Evolutionary conservation across 2,329 filamentous ascomycete species (phyloP), one percentile per base, ranked within the genome.

Genomic region (Aspergillus felis): DNA sequence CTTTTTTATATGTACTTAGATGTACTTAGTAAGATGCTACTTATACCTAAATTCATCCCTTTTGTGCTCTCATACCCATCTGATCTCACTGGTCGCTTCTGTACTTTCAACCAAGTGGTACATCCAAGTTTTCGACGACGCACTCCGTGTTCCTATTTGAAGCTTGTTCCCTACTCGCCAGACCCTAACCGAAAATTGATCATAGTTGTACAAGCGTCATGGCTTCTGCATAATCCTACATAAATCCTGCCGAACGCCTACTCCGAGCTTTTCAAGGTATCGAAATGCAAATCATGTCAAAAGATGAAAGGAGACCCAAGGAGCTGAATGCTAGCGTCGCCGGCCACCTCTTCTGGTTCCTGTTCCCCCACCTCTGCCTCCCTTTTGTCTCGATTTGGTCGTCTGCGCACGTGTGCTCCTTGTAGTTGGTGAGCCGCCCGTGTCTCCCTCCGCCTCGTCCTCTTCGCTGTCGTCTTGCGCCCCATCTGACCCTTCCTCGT

Each of bases 401-500:
- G 70, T 66, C 38, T 74, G 69, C 12, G 72, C 72, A 32, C 75
- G 66, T 17, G 74, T 75, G 51, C 69, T 72, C 53, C 72, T 68
- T 22, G 68, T 62, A 7, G 66, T 66, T 22, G 65, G 69, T 51
- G 74, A 78, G 3, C 76, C 72, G 9, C 68, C 70, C 24, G 69
- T 66, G 27, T 71, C 71, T 32, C 62, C 68, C 49, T 74, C 74
- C 17, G 64, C 71, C 20, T 72, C 74, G 20, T 75, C 74, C 1
- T 75, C 76, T 35, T 76, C 75, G 35, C 71, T 74, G 9, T 72
- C 69, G 5, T 73, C 71, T 24, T 72, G 73, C 4, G 61, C 71
- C 1, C 49, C 69, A 48, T 77, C 75, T 9, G 68, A 70, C 14
- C 64, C 70, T 47, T 75, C 74, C 29, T 74, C 74, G 8, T 74